Percentiles rank a stretch among this genome's conserved stretches.
phyloP scores from a whole-genome alignment of 176 grass and related monocot species.

The Tillandsia fasciculata region DNA sequence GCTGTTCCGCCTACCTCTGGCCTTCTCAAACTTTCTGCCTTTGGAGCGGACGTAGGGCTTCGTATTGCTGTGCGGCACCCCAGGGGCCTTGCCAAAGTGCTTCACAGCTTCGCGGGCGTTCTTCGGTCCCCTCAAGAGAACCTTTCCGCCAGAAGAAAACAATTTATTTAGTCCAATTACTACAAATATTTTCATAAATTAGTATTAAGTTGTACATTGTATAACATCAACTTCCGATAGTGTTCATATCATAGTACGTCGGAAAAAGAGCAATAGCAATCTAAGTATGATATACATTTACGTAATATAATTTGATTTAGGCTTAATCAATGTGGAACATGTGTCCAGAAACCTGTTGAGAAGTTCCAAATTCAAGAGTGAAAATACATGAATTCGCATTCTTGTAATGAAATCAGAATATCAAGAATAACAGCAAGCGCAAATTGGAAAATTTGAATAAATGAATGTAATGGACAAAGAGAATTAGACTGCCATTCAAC shows the following conservation, averaged over 20 bases:
- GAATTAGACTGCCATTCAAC: too few species aligned
- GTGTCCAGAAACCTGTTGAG: too few species aligned
- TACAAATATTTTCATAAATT: too few species aligned
- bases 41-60: slow-evolving; percentile 71
- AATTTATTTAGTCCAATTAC: background rate
- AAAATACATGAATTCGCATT: too few species aligned
- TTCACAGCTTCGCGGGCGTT: slow-evolving; percentile 59
- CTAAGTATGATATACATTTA: background rate
- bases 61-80: slow-evolving; percentile 70
- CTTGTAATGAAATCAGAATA: too few species aligned
- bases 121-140: slow-evolving; percentile 67
- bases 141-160: slow-evolving; percentile 14
- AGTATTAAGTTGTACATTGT: too few species aligned
- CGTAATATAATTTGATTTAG: slow-evolving; percentile 7
- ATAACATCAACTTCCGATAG: too few species aligned
- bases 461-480: too few species aligned
- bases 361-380: too few species aligned
- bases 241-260: background rate
- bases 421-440: too few species aligned
- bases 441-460: too few species aligned
- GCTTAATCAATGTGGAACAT: too few species aligned
- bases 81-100: slow-evolving; percentile 70
- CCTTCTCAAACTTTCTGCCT: slow-evolving; percentile 71
- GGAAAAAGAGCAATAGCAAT: background rate
- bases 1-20: slow-evolving; percentile 66